A percentile compares a stretch with the other conserved stretches of the same genome.
Evolutionary conservation across 805 yeast species (phyloP).

Genomic region (Candida sakaeoensis): DNA sequence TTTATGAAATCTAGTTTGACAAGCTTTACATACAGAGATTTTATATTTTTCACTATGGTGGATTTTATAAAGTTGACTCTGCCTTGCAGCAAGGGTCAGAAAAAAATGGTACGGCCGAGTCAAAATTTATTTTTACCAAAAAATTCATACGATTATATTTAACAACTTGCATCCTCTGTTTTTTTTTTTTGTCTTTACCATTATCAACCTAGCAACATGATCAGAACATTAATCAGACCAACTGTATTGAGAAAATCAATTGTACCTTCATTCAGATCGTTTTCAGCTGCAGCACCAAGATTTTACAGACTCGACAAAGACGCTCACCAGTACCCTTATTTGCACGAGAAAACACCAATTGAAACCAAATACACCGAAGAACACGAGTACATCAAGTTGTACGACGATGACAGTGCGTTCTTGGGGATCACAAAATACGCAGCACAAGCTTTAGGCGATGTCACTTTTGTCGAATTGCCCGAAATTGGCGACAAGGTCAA

Average conservation of each 20-base stretch:
- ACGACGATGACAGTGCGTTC: constrained; percentile 76
- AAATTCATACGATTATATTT: constrained; percentile 1
- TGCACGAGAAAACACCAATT: constrained; percentile 38
- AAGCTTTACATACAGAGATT: too few relatives aligned
- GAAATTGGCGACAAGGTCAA: constrained; percentile 59
- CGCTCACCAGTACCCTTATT: constrained; percentile 37
- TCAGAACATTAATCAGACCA: constrained; percentile 11
- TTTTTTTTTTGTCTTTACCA: not conserved
- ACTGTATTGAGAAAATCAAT: constrained; percentile 5
- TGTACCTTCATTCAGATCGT: constrained; percentile 13
- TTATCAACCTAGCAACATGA: constrained; percentile 5
- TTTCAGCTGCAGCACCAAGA: not conserved
- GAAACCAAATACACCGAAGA: constrained; percentile 72
- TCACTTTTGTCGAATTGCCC: constrained; percentile 89
- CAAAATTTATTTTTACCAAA: not conserved
- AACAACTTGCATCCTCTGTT: not conserved
- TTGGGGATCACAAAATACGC: constrained; percentile 94
- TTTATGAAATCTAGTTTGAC: too few relatives aligned
- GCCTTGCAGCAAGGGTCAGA: too few relatives aligned
- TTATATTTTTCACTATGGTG: too few relatives aligned
- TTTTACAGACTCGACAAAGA: constrained; percentile 32
- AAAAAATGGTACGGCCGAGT: too few relatives aligned
- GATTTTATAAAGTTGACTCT: constrained; percentile 1
- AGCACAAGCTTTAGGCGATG: constrained; percentile 94
- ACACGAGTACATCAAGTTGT: constrained; percentile 93